Evolutionary conservation across 192 early-diverging fungal genomes (phyloP).

Genomic region (Entomortierella parvispora): DNA sequence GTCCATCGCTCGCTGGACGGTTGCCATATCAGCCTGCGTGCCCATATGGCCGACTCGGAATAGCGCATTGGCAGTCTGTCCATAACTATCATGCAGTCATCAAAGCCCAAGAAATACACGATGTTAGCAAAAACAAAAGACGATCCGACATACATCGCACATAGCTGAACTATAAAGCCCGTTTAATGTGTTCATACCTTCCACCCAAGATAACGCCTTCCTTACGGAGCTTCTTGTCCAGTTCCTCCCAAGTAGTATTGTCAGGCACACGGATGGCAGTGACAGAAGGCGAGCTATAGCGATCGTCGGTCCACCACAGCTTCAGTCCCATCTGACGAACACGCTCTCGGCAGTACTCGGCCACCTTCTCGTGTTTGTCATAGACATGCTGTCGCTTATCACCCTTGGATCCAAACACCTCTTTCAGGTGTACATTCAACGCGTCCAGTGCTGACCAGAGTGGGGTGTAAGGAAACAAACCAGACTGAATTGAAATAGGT

Average conservation of each 20-base stretch:
- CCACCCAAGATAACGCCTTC: conserved; percentile 46
- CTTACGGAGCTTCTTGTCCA: conserved; percentile 41
- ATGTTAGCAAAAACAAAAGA: neutral
- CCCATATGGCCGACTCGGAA: conserved; percentile 52
- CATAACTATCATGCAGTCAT: conserved; percentile 20
- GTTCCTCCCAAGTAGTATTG: conserved; percentile 40
- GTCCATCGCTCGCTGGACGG: conserved; percentile 26
- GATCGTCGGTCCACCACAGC: conserved; percentile 33
- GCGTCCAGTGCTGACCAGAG: conserved; percentile 47
- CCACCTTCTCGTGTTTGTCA: conserved; percentile 25
- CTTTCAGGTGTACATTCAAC: conserved; percentile 32
- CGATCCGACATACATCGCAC: neutral
- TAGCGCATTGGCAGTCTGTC: conserved; percentile 38
- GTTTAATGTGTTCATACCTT: conserved; percentile 14
- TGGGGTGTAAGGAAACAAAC: conserved; percentile 35
- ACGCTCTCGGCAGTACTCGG: conserved; percentile 30
- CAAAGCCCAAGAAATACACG: neutral
- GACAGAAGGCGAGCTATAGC: conserved; percentile 26
- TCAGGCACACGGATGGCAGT: conserved; percentile 41
- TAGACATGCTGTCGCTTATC: conserved; percentile 12
- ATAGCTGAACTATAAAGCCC: neutral
- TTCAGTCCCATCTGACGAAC: conserved; percentile 40
- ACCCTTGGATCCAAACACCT: conserved; percentile 14
- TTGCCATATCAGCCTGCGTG: conserved; percentile 31
- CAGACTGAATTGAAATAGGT: conserved; percentile 6